phyloP scores from a whole-genome alignment of 2,329 filamentous ascomycete species.

The Colletotrichum sp. region DNA sequence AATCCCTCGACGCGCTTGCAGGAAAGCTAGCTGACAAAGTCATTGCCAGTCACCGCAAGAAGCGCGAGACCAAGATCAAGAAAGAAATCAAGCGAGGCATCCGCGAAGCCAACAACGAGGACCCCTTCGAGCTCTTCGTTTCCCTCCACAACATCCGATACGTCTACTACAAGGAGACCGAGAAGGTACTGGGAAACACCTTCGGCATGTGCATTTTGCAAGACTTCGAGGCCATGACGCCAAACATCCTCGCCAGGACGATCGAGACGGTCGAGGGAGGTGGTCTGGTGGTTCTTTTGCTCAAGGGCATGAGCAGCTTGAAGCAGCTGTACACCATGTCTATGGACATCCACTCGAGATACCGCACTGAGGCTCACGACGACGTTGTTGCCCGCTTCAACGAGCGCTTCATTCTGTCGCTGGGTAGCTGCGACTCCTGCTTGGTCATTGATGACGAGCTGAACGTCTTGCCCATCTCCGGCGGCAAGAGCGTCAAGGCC shows the following conservation, averaged over 20 bases:
- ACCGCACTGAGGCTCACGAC: slow-evolving; percentile 93
- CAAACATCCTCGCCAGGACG: slow-evolving; percentile 92
- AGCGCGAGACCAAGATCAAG: slow-evolving; percentile 97
- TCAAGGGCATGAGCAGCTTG: slow-evolving; percentile 96
- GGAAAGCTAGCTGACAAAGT: slow-evolving; percentile 3
- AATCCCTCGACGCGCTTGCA: neutral
- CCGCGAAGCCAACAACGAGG: slow-evolving; percentile 88
- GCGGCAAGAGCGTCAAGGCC: slow-evolving; percentile 86
- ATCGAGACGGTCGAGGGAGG: slow-evolving; percentile 98
- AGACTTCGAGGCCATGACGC: slow-evolving; percentile 96
- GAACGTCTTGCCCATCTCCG: slow-evolving; percentile 96
- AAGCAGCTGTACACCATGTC: slow-evolving; percentile 96
- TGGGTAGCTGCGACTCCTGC: slow-evolving; percentile 94
- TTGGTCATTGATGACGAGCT: slow-evolving; percentile 97
- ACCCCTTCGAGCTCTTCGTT: slow-evolving; percentile 97
- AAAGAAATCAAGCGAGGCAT: slow-evolving; percentile 96
- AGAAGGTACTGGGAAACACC: slow-evolving; percentile 97
- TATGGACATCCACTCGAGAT: slow-evolving; percentile 97
- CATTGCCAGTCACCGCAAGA: slow-evolving; percentile 81
- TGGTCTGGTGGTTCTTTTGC: slow-evolving; percentile 84
- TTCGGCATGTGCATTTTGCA: slow-evolving; percentile 99
- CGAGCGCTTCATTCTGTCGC: slow-evolving; percentile 92
- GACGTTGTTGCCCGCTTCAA: slow-evolving; percentile 97
- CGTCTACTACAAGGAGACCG: slow-evolving; percentile 99
- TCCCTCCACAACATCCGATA: slow-evolving; percentile 97